Conservation (phyloP, 75 land plant genomes). For the Sequoiadendron giganteum region DNA sequence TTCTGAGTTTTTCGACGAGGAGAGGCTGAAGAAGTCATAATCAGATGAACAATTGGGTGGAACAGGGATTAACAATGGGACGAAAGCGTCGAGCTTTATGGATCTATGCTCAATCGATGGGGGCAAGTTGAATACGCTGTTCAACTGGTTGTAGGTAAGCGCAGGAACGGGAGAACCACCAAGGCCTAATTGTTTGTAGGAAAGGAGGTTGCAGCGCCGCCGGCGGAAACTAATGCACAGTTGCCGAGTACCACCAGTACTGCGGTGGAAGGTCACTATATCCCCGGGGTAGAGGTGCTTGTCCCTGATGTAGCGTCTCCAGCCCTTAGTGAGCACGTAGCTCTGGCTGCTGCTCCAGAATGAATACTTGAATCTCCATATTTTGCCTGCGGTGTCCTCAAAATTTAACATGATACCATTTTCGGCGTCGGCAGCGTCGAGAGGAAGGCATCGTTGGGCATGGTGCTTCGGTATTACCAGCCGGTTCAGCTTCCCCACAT, state of each 20-base stretch:
- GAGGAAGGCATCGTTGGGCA: slow-evolving; percentile 16
- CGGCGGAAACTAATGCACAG: background rate
- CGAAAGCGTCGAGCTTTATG: no score
- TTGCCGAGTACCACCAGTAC: background rate
- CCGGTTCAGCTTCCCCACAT: slow-evolving; percentile 24
- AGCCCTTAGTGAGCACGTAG: slow-evolving; percentile 15
- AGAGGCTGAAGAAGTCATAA: background rate
- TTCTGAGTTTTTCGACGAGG: background rate
- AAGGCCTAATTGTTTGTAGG: no score
- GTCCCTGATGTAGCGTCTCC: slow-evolving; percentile 49
- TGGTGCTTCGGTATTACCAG: slow-evolving; percentile 25
- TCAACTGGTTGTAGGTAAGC: no score
- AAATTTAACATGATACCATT: background rate
- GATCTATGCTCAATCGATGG: no score
- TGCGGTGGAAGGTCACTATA: slow-evolving; percentile 33
- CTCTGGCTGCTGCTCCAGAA: background rate
- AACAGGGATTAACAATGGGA: background rate
- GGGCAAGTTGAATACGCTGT: no score
- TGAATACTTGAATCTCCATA: slow-evolving; percentile 34
- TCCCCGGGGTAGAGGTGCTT: slow-evolving; percentile 41
- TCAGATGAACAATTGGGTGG: background rate
- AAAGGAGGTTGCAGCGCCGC: no score
- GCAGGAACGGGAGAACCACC: no score
- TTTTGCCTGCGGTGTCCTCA: background rate
- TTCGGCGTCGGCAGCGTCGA: background rate